A percentile compares a stretch with the other conserved stretches of the same genome.
Conservation (phyloP, 805 yeast species). For the Lachancea meyersii region DNA sequence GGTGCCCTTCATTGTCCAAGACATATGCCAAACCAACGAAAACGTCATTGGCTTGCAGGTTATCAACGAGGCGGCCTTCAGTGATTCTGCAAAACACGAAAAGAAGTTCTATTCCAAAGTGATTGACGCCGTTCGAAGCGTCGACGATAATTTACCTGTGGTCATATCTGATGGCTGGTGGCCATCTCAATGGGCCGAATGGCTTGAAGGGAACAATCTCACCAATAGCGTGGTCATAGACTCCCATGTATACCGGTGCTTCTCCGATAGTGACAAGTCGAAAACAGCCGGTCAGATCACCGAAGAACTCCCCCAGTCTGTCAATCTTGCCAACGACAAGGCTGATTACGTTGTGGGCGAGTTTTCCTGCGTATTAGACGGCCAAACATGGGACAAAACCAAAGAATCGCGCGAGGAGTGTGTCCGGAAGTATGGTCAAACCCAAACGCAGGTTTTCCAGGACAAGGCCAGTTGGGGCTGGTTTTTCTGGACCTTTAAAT, state of each 20-base stretch:
- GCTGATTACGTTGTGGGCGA: slow-evolving; percentile 84
- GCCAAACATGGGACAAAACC: slow-evolving; percentile 58
- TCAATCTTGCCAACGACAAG: slow-evolving; percentile 40
- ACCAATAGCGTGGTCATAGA: slow-evolving; percentile 68
- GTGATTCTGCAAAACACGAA: slow-evolving; percentile 47
- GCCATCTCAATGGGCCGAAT: slow-evolving; percentile 69
- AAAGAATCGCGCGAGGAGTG: slow-evolving; percentile 44
- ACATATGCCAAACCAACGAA: slow-evolving; percentile 44
- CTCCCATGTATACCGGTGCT: slow-evolving; percentile 81
- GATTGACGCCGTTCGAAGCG: slow-evolving; percentile 48
- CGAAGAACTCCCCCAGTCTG: slow-evolving; percentile 45
- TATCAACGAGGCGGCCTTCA: slow-evolving; percentile 75
- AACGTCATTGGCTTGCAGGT: slow-evolving; percentile 80
- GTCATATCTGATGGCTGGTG: slow-evolving; percentile 94
- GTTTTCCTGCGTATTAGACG: slow-evolving; percentile 82
- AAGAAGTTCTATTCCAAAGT: slow-evolving; percentile 62
- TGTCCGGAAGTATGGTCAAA: slow-evolving; percentile 57
- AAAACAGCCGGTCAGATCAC: slow-evolving; percentile 63
- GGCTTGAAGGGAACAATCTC: slow-evolving; percentile 40
- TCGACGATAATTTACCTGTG: slow-evolving; percentile 57
- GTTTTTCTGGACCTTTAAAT: slow-evolving; percentile 88
- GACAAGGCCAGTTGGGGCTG: slow-evolving; percentile 60
- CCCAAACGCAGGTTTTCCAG: slow-evolving; percentile 43
- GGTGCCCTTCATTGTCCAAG: slow-evolving; percentile 56
- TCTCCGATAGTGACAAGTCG: slow-evolving; percentile 62